Evolutionary conservation across 805 yeast species (phyloP).

Genomic region (Sugiyamaella marilandica): DNA sequence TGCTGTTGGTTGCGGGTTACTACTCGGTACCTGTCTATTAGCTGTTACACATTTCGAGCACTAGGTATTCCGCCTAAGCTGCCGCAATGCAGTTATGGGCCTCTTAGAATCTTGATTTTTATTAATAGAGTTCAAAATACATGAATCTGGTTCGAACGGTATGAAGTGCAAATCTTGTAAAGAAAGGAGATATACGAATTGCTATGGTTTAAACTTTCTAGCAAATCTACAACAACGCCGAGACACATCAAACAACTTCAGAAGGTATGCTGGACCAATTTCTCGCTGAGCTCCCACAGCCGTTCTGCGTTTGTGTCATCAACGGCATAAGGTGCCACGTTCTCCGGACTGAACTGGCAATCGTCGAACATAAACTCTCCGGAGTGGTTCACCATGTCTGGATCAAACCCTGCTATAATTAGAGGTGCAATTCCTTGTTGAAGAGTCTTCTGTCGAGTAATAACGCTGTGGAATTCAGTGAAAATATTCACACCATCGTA

Average conservation of each 20-base stretch:
- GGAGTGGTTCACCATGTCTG: neutral
- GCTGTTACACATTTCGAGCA: no score
- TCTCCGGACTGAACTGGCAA: constrained; percentile 2
- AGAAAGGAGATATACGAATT: no score
- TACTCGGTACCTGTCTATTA: no score
- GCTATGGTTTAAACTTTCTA: no score
- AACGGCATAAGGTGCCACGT: constrained; percentile 1
- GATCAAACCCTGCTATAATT: constrained; percentile 2
- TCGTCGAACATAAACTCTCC: constrained; percentile 7
- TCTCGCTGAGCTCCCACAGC: constrained; percentile 11
- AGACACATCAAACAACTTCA: neutral
- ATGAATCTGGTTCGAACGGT: no score
- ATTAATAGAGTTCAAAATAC: no score
- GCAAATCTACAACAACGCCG: no score
- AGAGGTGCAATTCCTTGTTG: constrained; percentile 4
- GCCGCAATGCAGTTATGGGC: no score
- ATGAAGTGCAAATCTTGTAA: no score
- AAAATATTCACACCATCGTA: constrained; percentile 35
- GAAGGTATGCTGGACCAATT: constrained; percentile 3
- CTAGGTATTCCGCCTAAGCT: no score
- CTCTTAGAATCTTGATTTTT: no score
- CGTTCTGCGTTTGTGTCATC: constrained; percentile 3
- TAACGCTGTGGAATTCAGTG: neutral
- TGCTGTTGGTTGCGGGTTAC: no score
- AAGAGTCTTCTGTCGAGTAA: neutral